These are phyloP conservation scores for Nakazawaea sp. DNA, from an alignment of 805 yeast genomes.

Conservation along the genomic window DNA sequence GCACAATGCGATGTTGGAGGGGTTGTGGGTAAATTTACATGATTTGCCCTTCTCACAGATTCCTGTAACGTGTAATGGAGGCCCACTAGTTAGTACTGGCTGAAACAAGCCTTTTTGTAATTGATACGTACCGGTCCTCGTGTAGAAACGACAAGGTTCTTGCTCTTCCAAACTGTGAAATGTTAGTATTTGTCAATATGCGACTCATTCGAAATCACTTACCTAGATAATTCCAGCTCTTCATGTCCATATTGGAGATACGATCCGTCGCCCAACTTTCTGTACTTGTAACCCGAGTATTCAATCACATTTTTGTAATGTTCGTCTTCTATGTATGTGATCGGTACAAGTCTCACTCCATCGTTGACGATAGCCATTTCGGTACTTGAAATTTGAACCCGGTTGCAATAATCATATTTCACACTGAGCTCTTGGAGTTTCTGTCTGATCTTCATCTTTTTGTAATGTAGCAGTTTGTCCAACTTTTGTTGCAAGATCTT, in stretches of 20 bases:
- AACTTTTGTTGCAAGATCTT: conserved; percentile 16
- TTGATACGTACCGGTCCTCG: conserved; percentile 11
- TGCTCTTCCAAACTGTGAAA: conserved; percentile 8
- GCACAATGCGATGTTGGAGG: conserved; percentile 48
- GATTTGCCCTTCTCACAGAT: conserved; percentile 41
- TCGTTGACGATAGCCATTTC: conserved; percentile 33
- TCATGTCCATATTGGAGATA: conserved; percentile 6
- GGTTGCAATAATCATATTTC: conserved; percentile 37
- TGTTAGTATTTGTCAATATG: not conserved
- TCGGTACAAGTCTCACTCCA: conserved; percentile 34
- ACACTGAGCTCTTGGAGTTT: conserved; percentile 23
- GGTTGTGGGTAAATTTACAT: conserved; percentile 51
- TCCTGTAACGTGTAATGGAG: conserved; percentile 31
- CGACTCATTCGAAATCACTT: not conserved
- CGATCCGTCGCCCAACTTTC: conserved; percentile 9
- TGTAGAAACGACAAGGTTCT: conserved; percentile 10
- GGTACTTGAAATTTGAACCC: conserved; percentile 33
- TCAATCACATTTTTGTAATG: conserved; percentile 4
- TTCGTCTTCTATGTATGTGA: conserved; percentile 14
- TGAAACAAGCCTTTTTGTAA: not conserved
- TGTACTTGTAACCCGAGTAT: conserved; percentile 2
- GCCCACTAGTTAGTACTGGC: too few relatives aligned
- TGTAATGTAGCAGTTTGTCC: conserved; percentile 11
- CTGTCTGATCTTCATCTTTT: conserved; percentile 14
- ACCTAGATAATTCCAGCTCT: conserved; percentile 6